Evolutionary conservation across 108 stramenopile species (phyloP).

Genomic region (Nitzschia sp.): DNA sequence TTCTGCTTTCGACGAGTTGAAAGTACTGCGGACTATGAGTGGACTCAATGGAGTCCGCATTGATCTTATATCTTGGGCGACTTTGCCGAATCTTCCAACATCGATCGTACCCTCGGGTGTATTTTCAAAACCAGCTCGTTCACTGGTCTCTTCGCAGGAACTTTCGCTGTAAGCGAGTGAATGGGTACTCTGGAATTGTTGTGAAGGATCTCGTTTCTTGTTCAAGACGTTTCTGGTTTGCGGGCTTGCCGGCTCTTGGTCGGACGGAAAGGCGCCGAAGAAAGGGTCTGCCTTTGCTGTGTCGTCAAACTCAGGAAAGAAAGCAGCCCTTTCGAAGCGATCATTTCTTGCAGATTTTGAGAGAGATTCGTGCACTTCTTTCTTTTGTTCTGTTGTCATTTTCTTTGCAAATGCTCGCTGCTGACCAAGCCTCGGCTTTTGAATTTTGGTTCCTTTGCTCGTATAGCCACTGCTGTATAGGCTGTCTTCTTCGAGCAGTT

Average conservation of each 20-base stretch:
- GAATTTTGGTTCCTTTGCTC: slow-evolving; percentile 30
- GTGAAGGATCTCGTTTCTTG: slow-evolving; percentile 6
- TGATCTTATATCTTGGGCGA: not conserved
- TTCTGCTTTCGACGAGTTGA: too few species aligned
- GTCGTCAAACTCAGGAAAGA: not conserved
- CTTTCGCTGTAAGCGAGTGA: slow-evolving; percentile 17
- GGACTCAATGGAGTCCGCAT: not conserved
- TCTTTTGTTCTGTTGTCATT: too few species aligned
- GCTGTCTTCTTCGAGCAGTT: slow-evolving; percentile 20
- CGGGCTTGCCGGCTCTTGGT: not conserved
- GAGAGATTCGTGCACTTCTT: too few species aligned
- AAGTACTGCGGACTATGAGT: not conserved
- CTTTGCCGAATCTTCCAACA: not conserved
- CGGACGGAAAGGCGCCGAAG: not conserved
- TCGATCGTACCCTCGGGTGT: too few species aligned
- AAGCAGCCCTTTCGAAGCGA: too few species aligned
- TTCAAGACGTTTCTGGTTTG: too few species aligned
- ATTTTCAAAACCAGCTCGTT: too few species aligned
- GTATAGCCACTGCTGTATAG: slow-evolving; percentile 16
- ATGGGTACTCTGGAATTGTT: slow-evolving; percentile 10
- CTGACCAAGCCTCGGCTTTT: too few species aligned
- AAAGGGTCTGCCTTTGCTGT: not conserved
- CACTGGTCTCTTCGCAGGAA: slow-evolving; percentile 7
- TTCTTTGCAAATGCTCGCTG: too few species aligned
- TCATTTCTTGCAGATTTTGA: too few species aligned